A percentile compares a stretch with the other conserved stretches of the same genome.
These are phyloP conservation scores for Fomitopsis schrenkii DNA, from an alignment of 1,284 basidiomycete genomes.

Conservation along the genomic window DNA sequence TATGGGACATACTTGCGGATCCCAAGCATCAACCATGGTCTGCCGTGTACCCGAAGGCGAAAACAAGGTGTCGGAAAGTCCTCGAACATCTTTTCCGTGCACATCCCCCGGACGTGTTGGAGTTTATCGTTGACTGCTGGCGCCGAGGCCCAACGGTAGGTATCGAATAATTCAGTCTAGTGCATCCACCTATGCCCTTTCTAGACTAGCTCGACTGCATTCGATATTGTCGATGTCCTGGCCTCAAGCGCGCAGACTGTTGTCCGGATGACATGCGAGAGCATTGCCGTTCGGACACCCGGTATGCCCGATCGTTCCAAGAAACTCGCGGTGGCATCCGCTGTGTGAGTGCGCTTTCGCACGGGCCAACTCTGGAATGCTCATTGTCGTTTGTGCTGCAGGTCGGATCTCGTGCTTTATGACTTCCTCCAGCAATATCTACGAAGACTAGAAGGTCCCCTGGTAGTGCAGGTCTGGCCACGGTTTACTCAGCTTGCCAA, in stretches of 20 bases:
- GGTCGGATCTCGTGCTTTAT: conserved; percentile 68
- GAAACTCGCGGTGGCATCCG: conserved; percentile 57
- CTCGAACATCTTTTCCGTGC: conserved; percentile 85
- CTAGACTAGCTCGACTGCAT: conserved; percentile 47
- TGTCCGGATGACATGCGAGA: conserved; percentile 89
- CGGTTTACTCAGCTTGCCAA: conserved; percentile 78
- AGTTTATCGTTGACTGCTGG: conserved; percentile 82
- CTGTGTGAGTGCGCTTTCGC: conserved; percentile 47
- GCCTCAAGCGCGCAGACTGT: conserved; percentile 85
- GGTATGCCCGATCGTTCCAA: conserved; percentile 51
- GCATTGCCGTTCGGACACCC: conserved; percentile 56
- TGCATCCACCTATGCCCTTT: neutral
- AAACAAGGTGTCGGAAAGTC: conserved; percentile 68
- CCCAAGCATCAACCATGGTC: conserved; percentile 40
- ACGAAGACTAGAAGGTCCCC: conserved; percentile 79
- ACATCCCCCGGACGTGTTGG: conserved; percentile 78
- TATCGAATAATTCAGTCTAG: neutral
- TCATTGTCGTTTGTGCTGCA: conserved; percentile 22
- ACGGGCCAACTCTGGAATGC: neutral
- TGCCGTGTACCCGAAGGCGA: conserved; percentile 60
- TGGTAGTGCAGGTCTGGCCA: conserved; percentile 90
- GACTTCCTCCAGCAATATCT: conserved; percentile 89
- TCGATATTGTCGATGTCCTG: conserved; percentile 82
- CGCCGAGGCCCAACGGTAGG: conserved; percentile 49
- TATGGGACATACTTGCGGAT: conserved; percentile 64